These are phyloP conservation scores for Annona cherimola DNA, from an alignment of 164 flowering plant species.

Conservation along the genomic window DNA sequence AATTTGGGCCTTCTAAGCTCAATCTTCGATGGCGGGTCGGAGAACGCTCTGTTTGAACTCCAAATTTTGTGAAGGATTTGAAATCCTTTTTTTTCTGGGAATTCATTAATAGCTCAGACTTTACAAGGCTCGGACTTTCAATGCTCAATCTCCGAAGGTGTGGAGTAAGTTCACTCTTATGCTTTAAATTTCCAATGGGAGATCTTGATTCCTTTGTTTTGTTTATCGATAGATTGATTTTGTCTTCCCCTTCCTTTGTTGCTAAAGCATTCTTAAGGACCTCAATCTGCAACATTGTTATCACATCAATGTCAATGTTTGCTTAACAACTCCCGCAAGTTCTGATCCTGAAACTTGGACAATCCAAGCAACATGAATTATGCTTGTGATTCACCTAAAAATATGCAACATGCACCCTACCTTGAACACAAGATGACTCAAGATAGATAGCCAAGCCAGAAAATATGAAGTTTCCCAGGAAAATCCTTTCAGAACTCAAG, in stretches of 20 bases:
- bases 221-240: background rate
- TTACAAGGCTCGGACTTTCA: slow-evolving; percentile 18
- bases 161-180: slow-evolving; percentile 28
- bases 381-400: background rate
- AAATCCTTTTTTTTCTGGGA: background rate
- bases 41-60: slow-evolving; percentile 1
- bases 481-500: no score
- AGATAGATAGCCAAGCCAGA: background rate
- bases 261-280: slow-evolving; percentile 64
- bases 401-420: background rate
- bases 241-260: slow-evolving; percentile 34
- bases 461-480: no score
- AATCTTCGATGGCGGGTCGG: background rate
- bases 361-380: background rate
- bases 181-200: slow-evolving; percentile 15
- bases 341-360: background rate
- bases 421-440: background rate
- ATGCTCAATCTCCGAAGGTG: slow-evolving; percentile 39
- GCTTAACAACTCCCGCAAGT: background rate
- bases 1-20: background rate
- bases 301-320: background rate
- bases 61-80: background rate
- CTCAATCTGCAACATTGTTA: slow-evolving; percentile 50
- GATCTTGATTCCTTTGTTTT: slow-evolving; percentile 26
- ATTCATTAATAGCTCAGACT: slow-evolving; percentile 11